phyloP scores from a whole-genome alignment of 441 rosid genomes.

The Breynia disticha region DNA sequence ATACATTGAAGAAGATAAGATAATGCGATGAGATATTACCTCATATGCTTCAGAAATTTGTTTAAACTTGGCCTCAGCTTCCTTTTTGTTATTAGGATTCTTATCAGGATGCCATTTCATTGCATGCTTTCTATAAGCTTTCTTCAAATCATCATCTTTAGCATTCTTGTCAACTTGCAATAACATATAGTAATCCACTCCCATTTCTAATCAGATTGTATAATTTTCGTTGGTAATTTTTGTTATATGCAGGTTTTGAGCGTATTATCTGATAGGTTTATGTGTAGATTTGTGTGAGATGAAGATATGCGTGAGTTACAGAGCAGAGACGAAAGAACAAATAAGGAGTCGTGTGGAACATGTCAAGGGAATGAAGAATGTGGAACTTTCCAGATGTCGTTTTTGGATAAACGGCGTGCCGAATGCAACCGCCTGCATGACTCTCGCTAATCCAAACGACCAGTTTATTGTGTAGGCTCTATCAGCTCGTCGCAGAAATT shows the following conservation, averaged over 20 bases:
- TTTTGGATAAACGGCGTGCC: background rate
- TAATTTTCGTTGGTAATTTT: no score
- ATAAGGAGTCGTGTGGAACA: slow-evolving; percentile 19
- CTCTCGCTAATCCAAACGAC: background rate
- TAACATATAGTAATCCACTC: slow-evolving; percentile 65
- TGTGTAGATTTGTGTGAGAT: no score
- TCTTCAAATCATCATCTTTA: slow-evolving; percentile 78
- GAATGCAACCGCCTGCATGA: background rate
- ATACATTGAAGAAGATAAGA: background rate
- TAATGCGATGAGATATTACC: no score
- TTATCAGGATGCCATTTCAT: slow-evolving; percentile 96
- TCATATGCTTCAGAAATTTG: slow-evolving; percentile 93
- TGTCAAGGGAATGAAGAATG: slow-evolving; percentile 16
- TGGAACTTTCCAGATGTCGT: slow-evolving; percentile 33
- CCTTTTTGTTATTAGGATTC: slow-evolving; percentile 73
- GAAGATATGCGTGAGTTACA: no score
- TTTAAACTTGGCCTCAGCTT: slow-evolving; percentile 89
- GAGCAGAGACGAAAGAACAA: background rate
- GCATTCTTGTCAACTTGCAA: slow-evolving; percentile 61
- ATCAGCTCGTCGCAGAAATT: no score
- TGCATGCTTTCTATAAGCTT: slow-evolving; percentile 83
- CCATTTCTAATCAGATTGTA: no score
- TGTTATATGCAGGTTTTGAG: no score
- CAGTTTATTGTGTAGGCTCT: no score
- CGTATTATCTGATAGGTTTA: no score